A percentile compares a stretch with the other conserved stretches of the same genome.
These are phyloP conservation scores for Hypoxylon sp. DNA, from an alignment of 2,329 filamentous ascomycete genomes.

Conservation along the genomic window DNA sequence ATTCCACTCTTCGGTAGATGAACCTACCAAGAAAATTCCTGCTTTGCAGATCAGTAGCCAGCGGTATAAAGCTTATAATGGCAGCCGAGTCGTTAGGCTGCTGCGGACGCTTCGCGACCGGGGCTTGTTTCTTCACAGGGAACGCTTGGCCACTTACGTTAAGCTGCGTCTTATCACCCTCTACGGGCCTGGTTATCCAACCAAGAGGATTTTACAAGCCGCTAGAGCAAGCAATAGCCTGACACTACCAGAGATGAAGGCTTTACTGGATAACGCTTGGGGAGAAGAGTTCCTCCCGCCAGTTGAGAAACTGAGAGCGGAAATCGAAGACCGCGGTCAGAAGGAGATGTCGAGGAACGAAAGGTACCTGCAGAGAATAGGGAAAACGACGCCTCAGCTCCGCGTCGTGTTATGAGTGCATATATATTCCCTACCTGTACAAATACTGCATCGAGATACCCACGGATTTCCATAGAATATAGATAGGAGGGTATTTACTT, in stretches of 20 bases:
- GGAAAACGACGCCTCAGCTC: conserved; percentile 30
- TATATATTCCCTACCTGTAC: conserved; percentile 15
- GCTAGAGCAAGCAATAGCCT: conserved; percentile 50
- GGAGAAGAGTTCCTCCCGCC: conserved; percentile 54
- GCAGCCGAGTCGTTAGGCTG: conserved; percentile 55
- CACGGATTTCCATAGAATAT: conserved; percentile 18
- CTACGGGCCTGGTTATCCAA: conserved; percentile 51
- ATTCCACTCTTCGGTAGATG: conserved; percentile 59
- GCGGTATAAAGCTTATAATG: conserved; percentile 48
- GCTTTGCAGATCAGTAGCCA: conserved; percentile 19
- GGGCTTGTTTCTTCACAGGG: conserved; percentile 51
- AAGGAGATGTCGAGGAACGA: conserved; percentile 25
- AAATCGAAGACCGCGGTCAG: conserved; percentile 47
- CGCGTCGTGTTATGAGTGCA: conserved; percentile 24
- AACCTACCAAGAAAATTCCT: conserved; percentile 22
- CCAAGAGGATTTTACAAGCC: conserved; percentile 42
- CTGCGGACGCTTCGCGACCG: conserved; percentile 54
- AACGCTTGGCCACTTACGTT: conserved; percentile 50
- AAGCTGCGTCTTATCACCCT: conserved; percentile 54
- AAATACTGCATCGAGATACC: conserved; percentile 31
- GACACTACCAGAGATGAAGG: conserved; percentile 55
- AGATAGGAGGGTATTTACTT: conserved; percentile 15
- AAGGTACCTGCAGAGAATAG: conserved; percentile 35
- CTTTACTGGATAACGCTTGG: conserved; percentile 58
- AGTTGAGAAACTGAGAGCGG: conserved; percentile 47